Base-by-base conservation (phyloP, 139 green algal species). In the Eudorina sp. region DNA sequence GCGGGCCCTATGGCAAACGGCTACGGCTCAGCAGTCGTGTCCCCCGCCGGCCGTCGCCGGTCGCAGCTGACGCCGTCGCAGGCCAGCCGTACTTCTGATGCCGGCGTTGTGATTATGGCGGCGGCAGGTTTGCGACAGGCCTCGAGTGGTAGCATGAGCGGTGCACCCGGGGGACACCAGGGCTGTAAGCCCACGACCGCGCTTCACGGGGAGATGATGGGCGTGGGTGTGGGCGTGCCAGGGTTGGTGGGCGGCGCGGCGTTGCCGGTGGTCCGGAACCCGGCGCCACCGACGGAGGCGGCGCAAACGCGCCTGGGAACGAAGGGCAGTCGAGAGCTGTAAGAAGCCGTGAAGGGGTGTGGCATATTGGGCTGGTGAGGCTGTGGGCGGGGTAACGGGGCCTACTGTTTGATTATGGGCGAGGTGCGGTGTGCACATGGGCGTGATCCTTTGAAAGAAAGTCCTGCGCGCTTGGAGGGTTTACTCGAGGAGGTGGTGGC, bases 11-110 rank as follows among this genome's bases (percentile, higher is more conserved):
- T 8, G 38, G 40, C 60, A 11, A 78, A 76, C 25, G 81, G 81
- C 19, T 78, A 78, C 36, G 81, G 81, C 64, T 53, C 45, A 0
- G 64, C 81, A 19, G 81, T 87, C 19, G 81, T 87, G 60, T 87
- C 81, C n/a, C 81, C 81, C 21, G 81, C 81, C 23, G 36, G 64
- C 4, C 62, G 81, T 6, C 40, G 55, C 23, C 41, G 81, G 41
- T n/a, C 7, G 3, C 25, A 41, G 43, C 41, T 62, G 79, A 40
- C 29, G 43, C n/a, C n/a, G n/a, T 60, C 60, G 55, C 81, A 78
- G 81, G 45, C 45, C 3, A n/a, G 38, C 36, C 81, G 81, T 13
- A 79, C 45, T 14, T 79, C 62, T 16, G 81, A 87, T 9, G 81
- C 60, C 7, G 81, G 81, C 8, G 43, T 29, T 34, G 76, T 43